Evolutionary conservation across 1,284 basidiomycete genomes (phyloP).

Genomic region (Ustilago shanxiensis): DNA sequence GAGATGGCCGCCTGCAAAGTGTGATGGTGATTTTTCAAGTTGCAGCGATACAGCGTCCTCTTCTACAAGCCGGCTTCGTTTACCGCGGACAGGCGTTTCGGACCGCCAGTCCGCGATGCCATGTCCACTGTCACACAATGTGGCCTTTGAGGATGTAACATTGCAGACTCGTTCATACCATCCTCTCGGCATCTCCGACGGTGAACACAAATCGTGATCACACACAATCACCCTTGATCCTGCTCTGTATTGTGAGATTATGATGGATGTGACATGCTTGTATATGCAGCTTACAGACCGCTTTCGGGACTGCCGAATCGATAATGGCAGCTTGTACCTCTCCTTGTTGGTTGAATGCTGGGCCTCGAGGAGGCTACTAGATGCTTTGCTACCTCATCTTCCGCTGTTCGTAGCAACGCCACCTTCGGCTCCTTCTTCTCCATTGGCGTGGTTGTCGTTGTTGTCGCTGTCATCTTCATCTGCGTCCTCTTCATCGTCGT

Average conservation of each 20-base stretch:
- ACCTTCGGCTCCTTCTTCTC: slow-evolving; percentile 13
- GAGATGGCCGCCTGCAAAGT: too few relatives aligned
- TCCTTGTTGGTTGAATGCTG: not conserved
- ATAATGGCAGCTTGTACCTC: not conserved
- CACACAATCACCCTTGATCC: too few relatives aligned
- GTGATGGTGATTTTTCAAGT: too few relatives aligned
- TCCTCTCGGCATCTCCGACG: not conserved
- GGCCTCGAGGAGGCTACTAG: too few relatives aligned
- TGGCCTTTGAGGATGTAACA: not conserved
- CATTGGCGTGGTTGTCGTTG: too few relatives aligned
- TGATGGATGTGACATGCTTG: not conserved
- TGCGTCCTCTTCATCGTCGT: slow-evolving; percentile 36
- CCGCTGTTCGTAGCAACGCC: slow-evolving; percentile 3
- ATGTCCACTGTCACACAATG: not conserved
- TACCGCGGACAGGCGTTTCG: not conserved
- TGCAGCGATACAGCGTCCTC: too few relatives aligned
- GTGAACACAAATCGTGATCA: not conserved
- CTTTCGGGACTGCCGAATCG: not conserved
- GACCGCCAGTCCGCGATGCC: not conserved
- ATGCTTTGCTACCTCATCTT: not conserved
- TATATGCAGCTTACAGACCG: not conserved
- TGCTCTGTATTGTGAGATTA: not conserved
- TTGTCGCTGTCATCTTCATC: slow-evolving; percentile 6
- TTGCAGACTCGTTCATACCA: not conserved
- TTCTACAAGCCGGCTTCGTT: slow-evolving; percentile 8